These are phyloP conservation scores for Sanghuangporus sanghuang DNA, from an alignment of 1,284 basidiomycete genomes.

Conservation along the genomic window DNA sequence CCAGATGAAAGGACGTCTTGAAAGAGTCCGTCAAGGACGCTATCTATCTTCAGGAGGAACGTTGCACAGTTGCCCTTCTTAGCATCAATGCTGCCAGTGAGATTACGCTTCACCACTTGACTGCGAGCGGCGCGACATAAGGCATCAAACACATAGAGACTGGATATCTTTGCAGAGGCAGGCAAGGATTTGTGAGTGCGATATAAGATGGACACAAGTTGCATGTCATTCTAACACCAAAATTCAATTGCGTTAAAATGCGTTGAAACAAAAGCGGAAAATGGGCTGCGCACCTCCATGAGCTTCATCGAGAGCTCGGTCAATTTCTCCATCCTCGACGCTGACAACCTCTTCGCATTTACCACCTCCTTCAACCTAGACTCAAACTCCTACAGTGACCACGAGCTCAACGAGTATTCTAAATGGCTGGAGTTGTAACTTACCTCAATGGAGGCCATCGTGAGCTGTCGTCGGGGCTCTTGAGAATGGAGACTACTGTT, in stretches of 20 bases:
- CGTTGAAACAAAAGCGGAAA: not conserved
- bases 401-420: not conserved
- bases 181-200: slow-evolving; percentile 77
- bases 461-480: not conserved
- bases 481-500: slow-evolving; percentile 30
- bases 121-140: slow-evolving; percentile 77
- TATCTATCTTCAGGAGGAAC: slow-evolving; percentile 83
- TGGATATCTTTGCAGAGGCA: slow-evolving; percentile 65
- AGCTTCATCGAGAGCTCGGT: slow-evolving; percentile 69
- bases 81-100: slow-evolving; percentile 49
- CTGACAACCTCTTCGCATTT: slow-evolving; percentile 74
- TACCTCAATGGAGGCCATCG: not conserved
- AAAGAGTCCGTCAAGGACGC: slow-evolving; percentile 78
- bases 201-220: slow-evolving; percentile 80
- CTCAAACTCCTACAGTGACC: slow-evolving; percentile 58
- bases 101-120: slow-evolving; percentile 58
- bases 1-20: slow-evolving; percentile 68
- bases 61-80: slow-evolving; percentile 70
- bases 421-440: not conserved
- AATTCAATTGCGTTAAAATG: not conserved
- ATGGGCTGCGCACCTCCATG: slow-evolving; percentile 53
- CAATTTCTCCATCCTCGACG: slow-evolving; percentile 73
- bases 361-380: slow-evolving; percentile 73
- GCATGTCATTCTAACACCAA: slow-evolving; percentile 65
- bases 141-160: slow-evolving; percentile 88